phyloP scores from a whole-genome alignment of 2,329 filamentous ascomycete species.

The Periconia sp. region DNA sequence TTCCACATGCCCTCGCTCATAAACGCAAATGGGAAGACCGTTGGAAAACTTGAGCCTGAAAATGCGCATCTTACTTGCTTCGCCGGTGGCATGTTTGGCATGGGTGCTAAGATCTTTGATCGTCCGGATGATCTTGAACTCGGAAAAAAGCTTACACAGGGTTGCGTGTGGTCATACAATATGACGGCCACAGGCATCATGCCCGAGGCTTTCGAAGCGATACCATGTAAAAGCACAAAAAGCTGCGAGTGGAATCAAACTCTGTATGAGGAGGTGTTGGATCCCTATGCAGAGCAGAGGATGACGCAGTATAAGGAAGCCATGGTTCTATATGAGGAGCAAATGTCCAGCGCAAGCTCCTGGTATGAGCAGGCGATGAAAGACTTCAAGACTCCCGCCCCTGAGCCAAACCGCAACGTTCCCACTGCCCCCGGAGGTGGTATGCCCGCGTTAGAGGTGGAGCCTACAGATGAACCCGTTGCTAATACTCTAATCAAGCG shows the following conservation, averaged over 20 bases:
- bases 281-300: constrained; percentile 39
- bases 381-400: constrained; percentile 27
- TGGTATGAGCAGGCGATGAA: constrained; percentile 36
- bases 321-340: constrained; percentile 43
- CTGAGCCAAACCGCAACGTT: constrained; percentile 13
- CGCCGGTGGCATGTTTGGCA: constrained; percentile 71
- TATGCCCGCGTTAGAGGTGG: constrained; percentile 14
- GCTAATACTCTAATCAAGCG: constrained; percentile 31
- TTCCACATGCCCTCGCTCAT: constrained; percentile 42
- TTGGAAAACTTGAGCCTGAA: constrained; percentile 39
- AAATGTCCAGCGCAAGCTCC: constrained; percentile 38
- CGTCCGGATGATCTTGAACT: constrained; percentile 61
- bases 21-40: constrained; percentile 25
- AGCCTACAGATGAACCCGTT: constrained; percentile 2
- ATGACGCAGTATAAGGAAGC: constrained; percentile 32
- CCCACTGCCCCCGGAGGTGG: constrained; percentile 15
- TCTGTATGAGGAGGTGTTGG: constrained; percentile 49
- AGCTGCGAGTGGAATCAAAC: constrained; percentile 54
- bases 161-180: constrained; percentile 68
- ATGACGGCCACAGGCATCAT: constrained; percentile 64
- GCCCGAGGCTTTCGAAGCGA: constrained; percentile 64
- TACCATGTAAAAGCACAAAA: constrained; percentile 52
- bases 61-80: constrained; percentile 73
- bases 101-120: constrained; percentile 68
- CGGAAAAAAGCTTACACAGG: constrained; percentile 65